phyloP scores from a whole-genome alignment of 208 protist genomes.

The Crithidia mellificae region DNA sequence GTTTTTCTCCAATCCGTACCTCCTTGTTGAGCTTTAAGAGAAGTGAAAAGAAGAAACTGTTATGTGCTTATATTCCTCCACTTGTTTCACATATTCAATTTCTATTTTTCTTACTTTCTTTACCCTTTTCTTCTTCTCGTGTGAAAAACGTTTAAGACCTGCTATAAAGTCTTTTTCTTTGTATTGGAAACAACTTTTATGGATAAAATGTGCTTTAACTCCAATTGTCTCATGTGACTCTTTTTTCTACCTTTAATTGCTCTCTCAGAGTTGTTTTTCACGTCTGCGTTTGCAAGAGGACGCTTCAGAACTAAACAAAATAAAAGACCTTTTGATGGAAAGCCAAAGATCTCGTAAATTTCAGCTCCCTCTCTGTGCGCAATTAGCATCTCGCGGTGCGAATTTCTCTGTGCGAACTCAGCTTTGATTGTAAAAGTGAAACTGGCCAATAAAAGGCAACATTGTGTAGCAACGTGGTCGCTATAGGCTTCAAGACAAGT shows the following conservation, averaged over 20 bases:
- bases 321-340: no score
- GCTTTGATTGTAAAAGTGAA: no score
- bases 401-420: no score
- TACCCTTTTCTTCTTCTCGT: conserved; percentile 9
- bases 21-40: no score
- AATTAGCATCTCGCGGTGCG: no score
- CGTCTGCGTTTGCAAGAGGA: background rate
- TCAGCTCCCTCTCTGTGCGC: background rate
- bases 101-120: background rate
- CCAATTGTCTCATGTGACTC: background rate
- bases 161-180: background rate
- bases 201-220: conserved; percentile 4
- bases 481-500: no score
- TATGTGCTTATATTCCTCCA: background rate
- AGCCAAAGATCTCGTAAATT: background rate
- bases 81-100: background rate
- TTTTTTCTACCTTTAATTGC: background rate
- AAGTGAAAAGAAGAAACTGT: no score
- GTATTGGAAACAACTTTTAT: conserved; percentile 1
- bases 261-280: background rate
- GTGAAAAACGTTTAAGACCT: background rate
- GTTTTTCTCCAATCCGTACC: background rate
- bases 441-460: no score
- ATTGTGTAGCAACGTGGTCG: no score
- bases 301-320: no score